Evolutionary conservation across 176 grass and related monocot genomes (phyloP).

Genomic region (Guadua angustifolia): DNA sequence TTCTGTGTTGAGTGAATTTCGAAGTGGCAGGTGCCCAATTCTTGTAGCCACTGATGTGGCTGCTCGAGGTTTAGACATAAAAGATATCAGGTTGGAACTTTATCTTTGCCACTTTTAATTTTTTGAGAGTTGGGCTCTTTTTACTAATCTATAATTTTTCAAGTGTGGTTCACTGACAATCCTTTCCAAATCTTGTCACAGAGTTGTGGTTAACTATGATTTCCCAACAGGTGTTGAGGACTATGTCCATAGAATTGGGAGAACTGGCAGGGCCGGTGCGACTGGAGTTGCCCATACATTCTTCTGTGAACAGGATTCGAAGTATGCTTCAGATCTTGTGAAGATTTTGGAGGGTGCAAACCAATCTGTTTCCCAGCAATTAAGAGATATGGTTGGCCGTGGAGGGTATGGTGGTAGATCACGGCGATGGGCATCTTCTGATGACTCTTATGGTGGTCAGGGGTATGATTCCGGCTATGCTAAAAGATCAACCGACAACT

Average conservation of each 20-base stretch:
- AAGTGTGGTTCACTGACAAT: slow-evolving; percentile 13
- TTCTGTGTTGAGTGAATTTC: slow-evolving; percentile 82
- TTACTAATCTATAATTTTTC: neutral
- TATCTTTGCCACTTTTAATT: slow-evolving; percentile 30
- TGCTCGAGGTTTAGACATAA: slow-evolving; percentile 84
- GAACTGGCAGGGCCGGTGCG: slow-evolving; percentile 87
- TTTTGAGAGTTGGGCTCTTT: slow-evolving; percentile 34
- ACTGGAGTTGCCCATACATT: slow-evolving; percentile 86
- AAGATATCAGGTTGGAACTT: slow-evolving; percentile 73
- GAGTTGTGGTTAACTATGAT: slow-evolving; percentile 76
- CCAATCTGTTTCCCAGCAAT: slow-evolving; percentile 66
- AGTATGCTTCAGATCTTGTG: slow-evolving; percentile 83
- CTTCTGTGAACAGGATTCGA: slow-evolving; percentile 85
- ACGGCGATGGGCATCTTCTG: slow-evolving; percentile 63
- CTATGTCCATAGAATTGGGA: slow-evolving; percentile 97
- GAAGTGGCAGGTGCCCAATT: slow-evolving; percentile 67
- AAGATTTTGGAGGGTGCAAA: slow-evolving; percentile 84
- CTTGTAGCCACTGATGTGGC: slow-evolving; percentile 97
- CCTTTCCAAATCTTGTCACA: slow-evolving; percentile 42
- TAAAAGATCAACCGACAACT: slow-evolving; percentile 38
- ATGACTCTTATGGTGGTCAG: slow-evolving; percentile 56
- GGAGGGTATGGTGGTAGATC: slow-evolving; percentile 79
- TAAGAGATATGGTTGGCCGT: slow-evolving; percentile 67
- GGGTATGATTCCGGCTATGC: slow-evolving; percentile 42
- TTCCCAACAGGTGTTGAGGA: slow-evolving; percentile 87